Base-by-base conservation (phyloP, 2,329 filamentous ascomycete genomes). In the Colletotrichum siamense region DNA sequence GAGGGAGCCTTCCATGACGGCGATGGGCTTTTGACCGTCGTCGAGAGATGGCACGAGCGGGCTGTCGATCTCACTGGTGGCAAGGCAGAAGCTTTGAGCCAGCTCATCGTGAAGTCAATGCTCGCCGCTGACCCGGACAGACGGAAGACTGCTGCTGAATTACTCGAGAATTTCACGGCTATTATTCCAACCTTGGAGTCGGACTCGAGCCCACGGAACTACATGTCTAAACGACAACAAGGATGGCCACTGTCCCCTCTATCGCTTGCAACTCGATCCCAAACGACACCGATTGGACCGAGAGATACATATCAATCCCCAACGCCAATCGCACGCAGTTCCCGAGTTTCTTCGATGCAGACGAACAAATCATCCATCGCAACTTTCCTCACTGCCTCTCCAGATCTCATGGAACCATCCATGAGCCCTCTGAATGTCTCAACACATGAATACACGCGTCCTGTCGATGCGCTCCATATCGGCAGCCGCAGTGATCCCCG, bases 1-100 rank as follows among this genome's bases (percentile, higher is more conserved):
- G 44, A 59, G 26, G 69, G 69, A 9, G 69, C 69, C 3, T 71
- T 71, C 12, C 61, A 71, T 7, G 69, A 71, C 12, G 69, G 69
- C 2, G 44, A 65, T 4, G 6, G 68, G 12, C 34, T 70, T 13
- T 8, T 70, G 10, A 3, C n/a, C 6, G 36, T 59, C 12, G 68
- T 70, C 3, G 24, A 63, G 16, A 26, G 2, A 4, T 70, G 68
- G 68, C 68, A 70, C n/a, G 2, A 22, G 0, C 22, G 26, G 6
- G 36, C 68, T 12, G 36, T 26, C 18, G 12, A 6, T 2, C 2
- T 10, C 3, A n/a, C 68, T 5, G 28, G 16, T 7, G 34, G 26
- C 3, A 8, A 10, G 1, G 24, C 68, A 1, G 18, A n/a, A 0
- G 34, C 8, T 5, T 16, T 70, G 18, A 55, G 68, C 57, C 3